Evolutionary conservation across 2,329 filamentous ascomycete genomes (phyloP).

Genomic region (Ophiostoma quercus): DNA sequence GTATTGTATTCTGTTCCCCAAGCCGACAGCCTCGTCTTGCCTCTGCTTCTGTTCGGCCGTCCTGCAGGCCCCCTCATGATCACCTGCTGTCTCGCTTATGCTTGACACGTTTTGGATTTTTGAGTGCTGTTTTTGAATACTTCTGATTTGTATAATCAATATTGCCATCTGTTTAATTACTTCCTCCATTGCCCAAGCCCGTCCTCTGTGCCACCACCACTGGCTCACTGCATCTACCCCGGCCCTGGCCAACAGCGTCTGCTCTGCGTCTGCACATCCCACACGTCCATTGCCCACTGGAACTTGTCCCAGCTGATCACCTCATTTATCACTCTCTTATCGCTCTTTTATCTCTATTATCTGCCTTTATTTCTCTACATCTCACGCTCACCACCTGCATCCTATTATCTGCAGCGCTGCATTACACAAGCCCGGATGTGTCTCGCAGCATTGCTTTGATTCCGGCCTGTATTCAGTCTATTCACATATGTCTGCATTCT

Average conservation of each 20-base stretch:
- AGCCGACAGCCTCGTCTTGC: too few species aligned
- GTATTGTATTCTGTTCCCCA: too few species aligned
- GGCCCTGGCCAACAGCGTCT: background rate
- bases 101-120: too few species aligned
- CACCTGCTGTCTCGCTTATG: background rate
- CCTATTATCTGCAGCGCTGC: background rate
- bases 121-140: too few species aligned
- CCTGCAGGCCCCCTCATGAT: too few species aligned
- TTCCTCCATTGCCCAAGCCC: too few species aligned
- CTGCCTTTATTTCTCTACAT: background rate
- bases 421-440: slow-evolving; percentile 4
- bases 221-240: slow-evolving; percentile 13
- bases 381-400: too few species aligned
- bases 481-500: too few species aligned
- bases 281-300: background rate
- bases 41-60: too few species aligned
- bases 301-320: background rate
- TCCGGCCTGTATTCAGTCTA: too few species aligned
- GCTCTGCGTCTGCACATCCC: background rate
- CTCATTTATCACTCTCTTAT: background rate
- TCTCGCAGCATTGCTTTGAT: background rate
- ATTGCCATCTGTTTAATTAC: background rate
- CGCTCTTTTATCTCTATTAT: background rate
- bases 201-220: background rate
- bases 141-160: too few species aligned